Conservation (phyloP, 768 basidiomycete genomes). For the Tylopilus rubrobrunneus region DNA sequence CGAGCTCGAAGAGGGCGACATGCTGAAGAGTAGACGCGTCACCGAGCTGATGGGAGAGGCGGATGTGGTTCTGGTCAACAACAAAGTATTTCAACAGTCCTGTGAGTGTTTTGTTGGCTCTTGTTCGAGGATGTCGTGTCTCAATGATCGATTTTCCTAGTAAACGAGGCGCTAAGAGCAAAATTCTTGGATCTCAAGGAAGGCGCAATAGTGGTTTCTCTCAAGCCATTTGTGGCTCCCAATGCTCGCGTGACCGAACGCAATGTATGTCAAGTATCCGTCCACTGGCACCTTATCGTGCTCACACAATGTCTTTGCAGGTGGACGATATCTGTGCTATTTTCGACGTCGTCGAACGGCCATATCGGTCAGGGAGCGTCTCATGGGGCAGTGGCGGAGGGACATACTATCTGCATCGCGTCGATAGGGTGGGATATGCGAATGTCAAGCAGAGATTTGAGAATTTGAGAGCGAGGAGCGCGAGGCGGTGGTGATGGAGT, state of each 20-base stretch:
- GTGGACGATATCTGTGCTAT: slow-evolving; percentile 79
- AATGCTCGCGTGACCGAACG: slow-evolving; percentile 79
- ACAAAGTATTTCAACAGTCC: slow-evolving; percentile 75
- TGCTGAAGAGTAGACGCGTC: slow-evolving; percentile 66
- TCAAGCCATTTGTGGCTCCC: slow-evolving; percentile 80
- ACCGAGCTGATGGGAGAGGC: slow-evolving; percentile 71
- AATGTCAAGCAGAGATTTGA: slow-evolving; percentile 56
- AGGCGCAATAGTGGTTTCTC: slow-evolving; percentile 83
- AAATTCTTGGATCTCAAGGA: slow-evolving; percentile 95
- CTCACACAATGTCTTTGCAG: slow-evolving; percentile 31
- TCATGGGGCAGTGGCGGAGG: slow-evolving; percentile 78
- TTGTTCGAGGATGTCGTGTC: background rate
- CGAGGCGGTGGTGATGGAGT: slow-evolving; percentile 20
- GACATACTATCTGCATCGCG: slow-evolving; percentile 70
- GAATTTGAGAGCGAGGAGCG: slow-evolving; percentile 35
- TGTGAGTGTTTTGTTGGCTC: slow-evolving; percentile 45
- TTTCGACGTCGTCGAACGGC: slow-evolving; percentile 67
- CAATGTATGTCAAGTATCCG: slow-evolving; percentile 50
- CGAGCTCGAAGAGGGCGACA: slow-evolving; percentile 82
- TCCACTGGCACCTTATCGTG: background rate
- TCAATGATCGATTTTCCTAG: slow-evolving; percentile 33
- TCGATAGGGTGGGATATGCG: slow-evolving; percentile 70
- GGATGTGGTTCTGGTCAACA: slow-evolving; percentile 89
- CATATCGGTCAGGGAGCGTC: slow-evolving; percentile 69
- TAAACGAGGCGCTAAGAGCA: slow-evolving; percentile 83